These are phyloP conservation scores for Sugiyamaella qingdaonensis DNA, from an alignment of 805 yeast genomes.

Conservation along the genomic window DNA sequence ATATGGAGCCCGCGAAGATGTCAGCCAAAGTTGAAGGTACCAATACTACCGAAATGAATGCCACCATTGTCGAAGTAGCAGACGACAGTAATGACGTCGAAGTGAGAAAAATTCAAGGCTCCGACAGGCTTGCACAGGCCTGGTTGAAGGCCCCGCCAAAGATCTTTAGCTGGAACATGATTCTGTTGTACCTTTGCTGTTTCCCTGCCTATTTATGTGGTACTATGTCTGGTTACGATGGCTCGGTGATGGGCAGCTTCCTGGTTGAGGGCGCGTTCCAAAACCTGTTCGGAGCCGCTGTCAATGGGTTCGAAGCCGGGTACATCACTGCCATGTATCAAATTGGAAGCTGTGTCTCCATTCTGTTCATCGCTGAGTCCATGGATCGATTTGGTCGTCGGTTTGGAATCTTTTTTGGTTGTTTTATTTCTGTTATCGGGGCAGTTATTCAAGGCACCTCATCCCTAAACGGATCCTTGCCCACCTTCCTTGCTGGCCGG, in stretches of 20 bases:
- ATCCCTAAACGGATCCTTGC: background rate
- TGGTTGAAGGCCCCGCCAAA: constrained; percentile 4
- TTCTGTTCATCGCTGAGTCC: constrained; percentile 14
- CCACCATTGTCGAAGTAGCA: too few relatives aligned
- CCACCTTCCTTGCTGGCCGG: constrained; percentile 13
- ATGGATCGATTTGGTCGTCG: constrained; percentile 13
- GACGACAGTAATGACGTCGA: too few relatives aligned
- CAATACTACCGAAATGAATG: too few relatives aligned
- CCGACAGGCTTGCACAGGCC: constrained; percentile 9
- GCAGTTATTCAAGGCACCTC: constrained; percentile 13
- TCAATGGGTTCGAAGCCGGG: constrained; percentile 15
- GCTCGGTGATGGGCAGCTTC: constrained; percentile 12
- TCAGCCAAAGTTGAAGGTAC: too few relatives aligned
- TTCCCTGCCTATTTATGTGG: constrained; percentile 1
- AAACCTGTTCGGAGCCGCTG: constrained; percentile 10
- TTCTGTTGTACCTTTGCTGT: background rate
- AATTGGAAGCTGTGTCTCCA: constrained; percentile 14
- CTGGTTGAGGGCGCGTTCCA: constrained; percentile 12
- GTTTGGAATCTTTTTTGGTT: constrained; percentile 14
- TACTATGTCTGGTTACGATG: constrained; percentile 6
- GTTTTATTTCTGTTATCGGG: constrained; percentile 11
- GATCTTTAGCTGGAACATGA: constrained; percentile 6
- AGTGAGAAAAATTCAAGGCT: too few relatives aligned
- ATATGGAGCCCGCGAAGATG: too few relatives aligned
- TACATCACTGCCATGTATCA: constrained; percentile 6